phyloP scores from a whole-genome alignment of 768 basidiomycete genomes.

The Tricholoma terreum region DNA sequence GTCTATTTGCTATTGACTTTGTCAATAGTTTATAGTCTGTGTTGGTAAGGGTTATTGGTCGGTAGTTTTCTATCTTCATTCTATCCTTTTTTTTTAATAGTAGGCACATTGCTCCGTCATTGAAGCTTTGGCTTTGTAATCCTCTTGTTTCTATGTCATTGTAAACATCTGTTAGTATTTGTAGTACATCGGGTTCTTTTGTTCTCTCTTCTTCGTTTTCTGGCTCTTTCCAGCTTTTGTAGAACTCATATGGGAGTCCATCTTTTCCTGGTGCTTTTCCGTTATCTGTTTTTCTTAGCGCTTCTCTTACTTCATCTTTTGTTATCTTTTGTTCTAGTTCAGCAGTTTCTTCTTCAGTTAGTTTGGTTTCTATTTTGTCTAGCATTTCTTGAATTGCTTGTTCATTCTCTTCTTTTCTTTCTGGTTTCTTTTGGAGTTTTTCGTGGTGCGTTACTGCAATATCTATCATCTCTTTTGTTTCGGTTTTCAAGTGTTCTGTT shows the following conservation, averaged over 20 bases:
- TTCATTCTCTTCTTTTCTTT: neutral
- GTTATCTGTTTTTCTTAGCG: slow-evolving; percentile 7
- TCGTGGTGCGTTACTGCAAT: slow-evolving; percentile 5
- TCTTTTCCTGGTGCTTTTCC: slow-evolving; percentile 17
- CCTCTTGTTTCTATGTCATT: slow-evolving; percentile 30
- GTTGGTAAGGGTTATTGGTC: slow-evolving; percentile 36
- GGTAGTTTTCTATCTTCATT: slow-evolving; percentile 30
- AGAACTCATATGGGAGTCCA: slow-evolving; percentile 21
- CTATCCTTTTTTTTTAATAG: slow-evolving; percentile 39
- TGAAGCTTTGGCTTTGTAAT: slow-evolving; percentile 10
- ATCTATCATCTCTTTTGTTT: slow-evolving; percentile 3
- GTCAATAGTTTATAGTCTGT: slow-evolving; percentile 35
- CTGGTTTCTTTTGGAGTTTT: neutral
- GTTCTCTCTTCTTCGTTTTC: slow-evolving; percentile 1
- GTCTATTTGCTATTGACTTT: slow-evolving; percentile 17
- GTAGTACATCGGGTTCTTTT: slow-evolving; percentile 4
- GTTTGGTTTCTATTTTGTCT: neutral
- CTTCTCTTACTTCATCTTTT: slow-evolving; percentile 4
- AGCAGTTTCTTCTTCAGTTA: neutral
- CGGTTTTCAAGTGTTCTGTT: neutral
- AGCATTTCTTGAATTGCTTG: neutral
- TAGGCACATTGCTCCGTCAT: slow-evolving; percentile 34
- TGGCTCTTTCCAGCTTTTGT: slow-evolving; percentile 16
- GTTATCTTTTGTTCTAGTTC: neutral
- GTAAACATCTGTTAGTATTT: slow-evolving; percentile 11